Conservation (phyloP, 2,329 filamentous ascomycete species). For the Hymenoscyphus albidus region DNA sequence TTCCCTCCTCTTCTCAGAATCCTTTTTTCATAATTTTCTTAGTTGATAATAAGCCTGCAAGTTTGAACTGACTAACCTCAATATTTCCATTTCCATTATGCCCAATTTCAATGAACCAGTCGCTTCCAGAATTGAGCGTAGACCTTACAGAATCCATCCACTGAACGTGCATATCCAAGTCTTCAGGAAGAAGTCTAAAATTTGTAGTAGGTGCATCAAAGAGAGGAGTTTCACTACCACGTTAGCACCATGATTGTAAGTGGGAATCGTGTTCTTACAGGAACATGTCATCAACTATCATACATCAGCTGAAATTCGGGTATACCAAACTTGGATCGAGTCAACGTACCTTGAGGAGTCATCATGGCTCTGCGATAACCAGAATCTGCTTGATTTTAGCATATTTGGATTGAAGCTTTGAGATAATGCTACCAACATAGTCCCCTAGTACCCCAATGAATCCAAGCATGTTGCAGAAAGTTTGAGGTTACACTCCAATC, state of each 20-base stretch:
- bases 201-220: constrained; percentile 42
- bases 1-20: background rate
- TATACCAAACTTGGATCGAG: background rate
- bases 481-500: constrained; percentile 47
- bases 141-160: constrained; percentile 41
- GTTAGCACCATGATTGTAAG: background rate
- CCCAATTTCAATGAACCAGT: constrained; percentile 50
- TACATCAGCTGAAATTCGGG: background rate
- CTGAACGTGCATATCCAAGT: constrained; percentile 41
- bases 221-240: constrained; percentile 38
- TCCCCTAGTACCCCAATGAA: constrained; percentile 58
- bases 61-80: constrained; percentile 6
- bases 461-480: constrained; percentile 58
- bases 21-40: background rate
- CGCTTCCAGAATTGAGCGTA: constrained; percentile 43
- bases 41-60: background rate
- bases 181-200: constrained; percentile 46
- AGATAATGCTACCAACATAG: constrained; percentile 50
- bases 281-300: constrained; percentile 49
- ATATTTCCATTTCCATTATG: constrained; percentile 41
- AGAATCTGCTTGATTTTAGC: constrained; percentile 35
- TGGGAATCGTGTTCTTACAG: constrained; percentile 30
- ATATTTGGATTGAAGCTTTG: constrained; percentile 42
- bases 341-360: constrained; percentile 10
- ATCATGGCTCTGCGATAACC: constrained; percentile 16